Conservation (phyloP, 768 basidiomycete species). For the Mycena kentingensis region DNA sequence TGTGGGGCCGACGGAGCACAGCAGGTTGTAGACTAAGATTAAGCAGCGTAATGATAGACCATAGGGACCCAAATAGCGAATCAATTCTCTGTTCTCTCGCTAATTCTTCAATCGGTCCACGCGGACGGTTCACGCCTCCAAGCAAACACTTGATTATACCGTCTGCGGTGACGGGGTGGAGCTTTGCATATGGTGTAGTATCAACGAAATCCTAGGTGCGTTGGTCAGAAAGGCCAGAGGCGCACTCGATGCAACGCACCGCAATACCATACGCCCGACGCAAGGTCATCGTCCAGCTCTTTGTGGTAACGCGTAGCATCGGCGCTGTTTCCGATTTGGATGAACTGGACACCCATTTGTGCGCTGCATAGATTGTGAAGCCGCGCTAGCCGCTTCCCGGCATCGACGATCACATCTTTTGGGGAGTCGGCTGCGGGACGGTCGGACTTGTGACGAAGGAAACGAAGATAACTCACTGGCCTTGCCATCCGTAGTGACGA, state of each 20-base stretch:
- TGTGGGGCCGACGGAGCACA: conserved; percentile 91
- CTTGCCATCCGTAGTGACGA: background rate
- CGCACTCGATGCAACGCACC: conserved; percentile 19
- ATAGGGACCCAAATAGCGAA: background rate
- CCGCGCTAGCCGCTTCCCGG: background rate
- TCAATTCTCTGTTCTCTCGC: too few species aligned
- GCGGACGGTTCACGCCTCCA: conserved; percentile 54
- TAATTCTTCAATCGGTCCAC: background rate
- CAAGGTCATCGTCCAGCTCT: conserved; percentile 51
- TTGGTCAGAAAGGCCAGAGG: background rate
- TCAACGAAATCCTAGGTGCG: conserved; percentile 55
- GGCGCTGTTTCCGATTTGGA: conserved; percentile 37
- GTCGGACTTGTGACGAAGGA: background rate
- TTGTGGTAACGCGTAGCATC: conserved; percentile 48
- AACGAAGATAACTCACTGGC: background rate
- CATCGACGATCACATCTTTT: background rate
- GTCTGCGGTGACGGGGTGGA: background rate
- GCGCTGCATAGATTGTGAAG: background rate
- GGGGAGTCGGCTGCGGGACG: background rate
- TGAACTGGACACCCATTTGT: conserved; percentile 56
- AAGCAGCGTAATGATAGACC: background rate
- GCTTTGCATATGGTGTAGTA: conserved; percentile 47
- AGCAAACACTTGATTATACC: conserved; percentile 53
- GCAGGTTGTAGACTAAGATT: too few species aligned
- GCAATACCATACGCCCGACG: conserved; percentile 32